Conservation (phyloP, 2,329 filamentous ascomycete species). For the Stagonosporopsis vannaccii region DNA sequence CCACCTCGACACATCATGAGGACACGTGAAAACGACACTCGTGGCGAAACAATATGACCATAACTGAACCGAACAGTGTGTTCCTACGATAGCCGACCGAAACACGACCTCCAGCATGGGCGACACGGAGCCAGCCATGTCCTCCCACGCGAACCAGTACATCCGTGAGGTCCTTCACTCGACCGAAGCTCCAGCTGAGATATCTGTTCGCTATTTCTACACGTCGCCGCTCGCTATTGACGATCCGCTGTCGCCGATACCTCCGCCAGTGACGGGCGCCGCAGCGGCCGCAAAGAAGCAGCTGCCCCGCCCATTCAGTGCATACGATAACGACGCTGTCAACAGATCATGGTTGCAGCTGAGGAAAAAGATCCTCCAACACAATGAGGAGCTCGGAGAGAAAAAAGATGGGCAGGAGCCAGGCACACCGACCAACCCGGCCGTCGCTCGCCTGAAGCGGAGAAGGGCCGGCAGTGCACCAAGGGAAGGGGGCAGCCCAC, state of each 20-base stretch:
- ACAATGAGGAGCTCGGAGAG: constrained; percentile 49
- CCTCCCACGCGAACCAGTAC: constrained; percentile 52
- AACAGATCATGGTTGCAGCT: constrained; percentile 79
- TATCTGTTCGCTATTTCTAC: constrained; percentile 74
- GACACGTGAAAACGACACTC: constrained; percentile 7
- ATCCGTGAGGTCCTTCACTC: constrained; percentile 55
- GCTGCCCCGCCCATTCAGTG: constrained; percentile 78
- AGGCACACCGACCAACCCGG: constrained; percentile 43
- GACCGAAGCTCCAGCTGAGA: constrained; percentile 43
- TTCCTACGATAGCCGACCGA: background rate
- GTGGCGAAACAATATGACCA: constrained; percentile 26
- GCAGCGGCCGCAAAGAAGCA: constrained; percentile 59
- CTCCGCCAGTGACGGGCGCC: constrained; percentile 58
- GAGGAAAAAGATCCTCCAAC: constrained; percentile 57
- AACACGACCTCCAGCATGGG: constrained; percentile 29
- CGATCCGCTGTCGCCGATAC: constrained; percentile 79
- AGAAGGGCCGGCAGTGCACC: constrained; percentile 41
- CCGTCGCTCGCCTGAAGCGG: constrained; percentile 43
- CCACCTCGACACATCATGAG: constrained; percentile 16
- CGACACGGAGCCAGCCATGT: constrained; percentile 31
- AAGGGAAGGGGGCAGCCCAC: constrained; percentile 28
- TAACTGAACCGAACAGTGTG: background rate
- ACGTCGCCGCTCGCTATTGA: constrained; percentile 83
- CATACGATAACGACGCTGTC: constrained; percentile 78
- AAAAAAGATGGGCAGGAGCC: constrained; percentile 32